Evolutionary conservation across 2,329 filamentous ascomycete genomes (phyloP).

Genomic region (Pezicula neosporulosa): DNA sequence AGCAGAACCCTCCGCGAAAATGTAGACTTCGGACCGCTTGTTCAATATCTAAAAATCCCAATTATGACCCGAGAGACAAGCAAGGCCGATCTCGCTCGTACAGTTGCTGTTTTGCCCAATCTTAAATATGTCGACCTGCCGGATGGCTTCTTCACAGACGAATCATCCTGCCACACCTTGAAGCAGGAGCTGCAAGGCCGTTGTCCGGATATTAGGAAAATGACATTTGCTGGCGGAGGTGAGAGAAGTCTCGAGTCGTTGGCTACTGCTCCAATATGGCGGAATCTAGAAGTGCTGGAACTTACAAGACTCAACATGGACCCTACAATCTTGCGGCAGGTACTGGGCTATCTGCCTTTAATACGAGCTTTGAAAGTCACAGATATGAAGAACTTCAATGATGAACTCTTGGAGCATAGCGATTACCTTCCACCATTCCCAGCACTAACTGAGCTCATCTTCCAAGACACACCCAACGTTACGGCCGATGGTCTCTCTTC

Average conservation of each 20-base stretch:
- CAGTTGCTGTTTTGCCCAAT: slow-evolving; percentile 80
- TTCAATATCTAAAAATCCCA: slow-evolving; percentile 80
- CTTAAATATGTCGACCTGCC: slow-evolving; percentile 88
- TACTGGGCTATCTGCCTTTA: slow-evolving; percentile 62
- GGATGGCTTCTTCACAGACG: slow-evolving; percentile 81
- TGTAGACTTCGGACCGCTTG: slow-evolving; percentile 61
- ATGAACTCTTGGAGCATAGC: slow-evolving; percentile 68
- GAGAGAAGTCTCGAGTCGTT: slow-evolving; percentile 75
- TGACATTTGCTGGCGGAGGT: slow-evolving; percentile 77
- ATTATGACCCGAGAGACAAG: slow-evolving; percentile 90
- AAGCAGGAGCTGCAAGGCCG: slow-evolving; percentile 80
- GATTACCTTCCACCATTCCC: slow-evolving; percentile 70
- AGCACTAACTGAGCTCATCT: slow-evolving; percentile 66
- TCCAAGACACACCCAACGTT: slow-evolving; percentile 69
- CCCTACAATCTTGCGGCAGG: slow-evolving; percentile 65
- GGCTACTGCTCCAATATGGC: slow-evolving; percentile 63
- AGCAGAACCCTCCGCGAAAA: slow-evolving; percentile 80
- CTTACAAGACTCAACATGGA: slow-evolving; percentile 67
- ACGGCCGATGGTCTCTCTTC: slow-evolving; percentile 67
- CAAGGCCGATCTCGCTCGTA: slow-evolving; percentile 79
- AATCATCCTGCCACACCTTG: slow-evolving; percentile 69
- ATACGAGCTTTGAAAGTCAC: slow-evolving; percentile 74
- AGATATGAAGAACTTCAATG: slow-evolving; percentile 66
- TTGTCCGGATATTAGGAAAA: slow-evolving; percentile 82
- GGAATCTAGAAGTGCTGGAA: slow-evolving; percentile 69